Base-by-base conservation (phyloP, 257 asterid species). In the Jaltomata sinuosa region DNA sequence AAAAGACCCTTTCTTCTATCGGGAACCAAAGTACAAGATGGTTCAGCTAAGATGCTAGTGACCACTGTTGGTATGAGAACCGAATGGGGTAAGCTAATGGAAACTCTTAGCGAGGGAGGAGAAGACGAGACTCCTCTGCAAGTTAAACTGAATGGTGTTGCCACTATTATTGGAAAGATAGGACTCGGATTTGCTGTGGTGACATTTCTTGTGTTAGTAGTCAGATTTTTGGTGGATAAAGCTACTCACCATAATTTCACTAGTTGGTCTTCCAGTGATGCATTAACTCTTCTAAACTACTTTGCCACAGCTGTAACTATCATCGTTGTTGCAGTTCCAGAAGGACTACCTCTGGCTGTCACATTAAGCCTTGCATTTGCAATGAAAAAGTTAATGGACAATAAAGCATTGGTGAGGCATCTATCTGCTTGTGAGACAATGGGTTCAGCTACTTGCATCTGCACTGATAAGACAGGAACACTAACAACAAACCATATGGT, bases 11-110 rank as follows among this genome's bases (percentile, higher is more conserved):
- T 97, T 85, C 94, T 97, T 87, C 86, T 95, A 76, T 89, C 99
- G 0, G 99, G 99, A 78, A 86, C 93, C 11, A 93, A 94, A 89
- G 99, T 97, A 82, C 99, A 94, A 86, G 94, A 95, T 82, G 99
- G 99, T 36, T 91, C 95, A 6, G 98, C 89, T 84, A 97, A 91
- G 88, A 97, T 97, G 99, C 87, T 97, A 84, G 98, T 97, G 80
- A 94, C 97, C 40, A 94, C 99, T 40, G 99, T 97, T 88, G 99
- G 99, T 57, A 97, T 97, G 99, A 93, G 97, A 89, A 95, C 99
- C 55, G 99, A 97, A 90, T 95, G 99, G 99, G 99, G 98, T 72
- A 97, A 97, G 89, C 83, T 97, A 88, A 93, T 95, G 99, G 97
- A 95, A 86, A 97, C 98, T 80, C 85, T 97, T 36, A 93, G 95